Evolutionary conservation across 176 grass and related monocot genomes (phyloP).

Genomic region (Eragrostis curvula): DNA sequence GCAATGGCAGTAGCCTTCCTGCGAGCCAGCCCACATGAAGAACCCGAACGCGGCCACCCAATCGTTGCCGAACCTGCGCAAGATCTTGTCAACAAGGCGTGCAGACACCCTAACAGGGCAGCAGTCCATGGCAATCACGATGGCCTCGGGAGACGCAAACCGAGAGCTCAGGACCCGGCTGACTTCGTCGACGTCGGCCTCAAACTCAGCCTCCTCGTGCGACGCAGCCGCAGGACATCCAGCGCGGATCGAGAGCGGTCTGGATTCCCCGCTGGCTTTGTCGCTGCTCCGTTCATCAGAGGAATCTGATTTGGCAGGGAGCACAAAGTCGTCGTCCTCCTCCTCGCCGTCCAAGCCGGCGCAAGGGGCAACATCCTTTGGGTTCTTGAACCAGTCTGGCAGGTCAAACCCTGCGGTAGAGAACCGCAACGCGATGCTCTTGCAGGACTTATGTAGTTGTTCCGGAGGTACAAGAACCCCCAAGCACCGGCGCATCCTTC

Average conservation of each 20-base stretch:
- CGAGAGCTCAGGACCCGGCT: slow-evolving; percentile 51
- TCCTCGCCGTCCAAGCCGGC: slow-evolving; percentile 32
- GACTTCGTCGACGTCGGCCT: slow-evolving; percentile 62
- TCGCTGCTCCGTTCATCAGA: slow-evolving; percentile 28
- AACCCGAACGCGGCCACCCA: slow-evolving; percentile 78
- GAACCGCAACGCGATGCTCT: not conserved
- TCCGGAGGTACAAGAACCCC: not conserved
- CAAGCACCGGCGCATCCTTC: slow-evolving; percentile 49
- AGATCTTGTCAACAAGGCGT: slow-evolving; percentile 60
- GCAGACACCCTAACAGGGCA: slow-evolving; percentile 54
- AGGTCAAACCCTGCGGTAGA: slow-evolving; percentile 52
- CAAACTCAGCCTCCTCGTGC: slow-evolving; percentile 43
- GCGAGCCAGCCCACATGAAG: slow-evolving; percentile 76
- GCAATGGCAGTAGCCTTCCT: slow-evolving; percentile 52
- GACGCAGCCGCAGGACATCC: not conserved
- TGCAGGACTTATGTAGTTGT: not conserved
- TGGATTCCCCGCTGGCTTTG: not conserved
- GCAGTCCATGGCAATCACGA: slow-evolving; percentile 60
- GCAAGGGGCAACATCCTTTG: slow-evolving; percentile 28
- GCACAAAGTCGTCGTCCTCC: slow-evolving; percentile 69
- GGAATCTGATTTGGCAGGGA: slow-evolving; percentile 38
- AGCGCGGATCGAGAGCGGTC: slow-evolving; percentile 22
- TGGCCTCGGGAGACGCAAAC: slow-evolving; percentile 64
- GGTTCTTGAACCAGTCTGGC: slow-evolving; percentile 81
- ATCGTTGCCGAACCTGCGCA: slow-evolving; percentile 70